A percentile compares a stretch with the other conserved stretches of the same genome.
These are phyloP conservation scores for Puccinellia tenuiflora DNA, from an alignment of 176 grass and related monocot genomes.

Conservation along the genomic window DNA sequence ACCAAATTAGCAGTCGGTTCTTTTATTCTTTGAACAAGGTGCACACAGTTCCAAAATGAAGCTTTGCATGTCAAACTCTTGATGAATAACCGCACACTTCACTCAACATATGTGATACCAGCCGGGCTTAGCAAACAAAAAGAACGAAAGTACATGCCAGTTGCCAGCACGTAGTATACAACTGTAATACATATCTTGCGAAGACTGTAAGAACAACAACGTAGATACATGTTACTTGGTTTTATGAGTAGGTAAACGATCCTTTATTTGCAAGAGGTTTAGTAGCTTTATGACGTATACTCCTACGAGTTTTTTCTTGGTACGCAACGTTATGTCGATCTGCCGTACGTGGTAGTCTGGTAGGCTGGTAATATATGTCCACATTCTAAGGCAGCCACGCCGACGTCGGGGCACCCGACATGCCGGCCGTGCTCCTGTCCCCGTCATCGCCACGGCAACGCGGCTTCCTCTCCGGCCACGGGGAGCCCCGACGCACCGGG, in stretches of 20 bases:
- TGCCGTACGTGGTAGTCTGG: background rate
- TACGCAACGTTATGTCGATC: background rate
- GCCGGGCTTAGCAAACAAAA: no score
- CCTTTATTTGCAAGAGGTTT: background rate
- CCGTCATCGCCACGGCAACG: background rate
- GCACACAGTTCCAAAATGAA: background rate
- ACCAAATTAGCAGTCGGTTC: no score
- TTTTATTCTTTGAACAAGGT: background rate
- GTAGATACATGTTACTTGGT: background rate
- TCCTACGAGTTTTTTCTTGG: background rate
- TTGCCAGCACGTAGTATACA: no score
- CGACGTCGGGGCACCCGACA: background rate
- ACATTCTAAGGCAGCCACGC: background rate
- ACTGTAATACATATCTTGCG: no score
- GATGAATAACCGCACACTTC: no score
- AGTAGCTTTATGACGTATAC: background rate
- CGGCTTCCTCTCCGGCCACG: background rate
- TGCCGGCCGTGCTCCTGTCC: background rate
- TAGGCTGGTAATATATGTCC: background rate
- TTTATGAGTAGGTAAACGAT: background rate
- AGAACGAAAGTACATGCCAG: no score
- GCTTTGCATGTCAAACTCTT: no score
- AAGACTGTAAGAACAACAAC: no score
- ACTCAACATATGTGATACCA: no score
- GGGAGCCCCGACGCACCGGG: background rate